Evolutionary conservation across 2,329 filamentous ascomycete genomes (phyloP).

Genomic region (Aspergillus phoenicis): DNA sequence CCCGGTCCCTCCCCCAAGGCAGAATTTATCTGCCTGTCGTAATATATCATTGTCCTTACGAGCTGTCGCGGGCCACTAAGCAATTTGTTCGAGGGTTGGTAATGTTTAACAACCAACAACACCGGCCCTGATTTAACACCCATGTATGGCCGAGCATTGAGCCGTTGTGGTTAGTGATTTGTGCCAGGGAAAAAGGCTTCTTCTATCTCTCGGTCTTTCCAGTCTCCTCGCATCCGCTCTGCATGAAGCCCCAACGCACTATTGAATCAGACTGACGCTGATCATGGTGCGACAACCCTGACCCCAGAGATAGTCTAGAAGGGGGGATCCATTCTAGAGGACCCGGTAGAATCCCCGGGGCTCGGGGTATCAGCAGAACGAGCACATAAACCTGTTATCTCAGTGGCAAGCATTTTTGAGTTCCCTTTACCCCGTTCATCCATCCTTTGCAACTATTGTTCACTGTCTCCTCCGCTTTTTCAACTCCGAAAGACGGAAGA

Average conservation of each 20-base stretch:
- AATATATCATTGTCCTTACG: background rate
- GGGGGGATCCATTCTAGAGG: background rate
- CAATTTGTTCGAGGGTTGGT: no score
- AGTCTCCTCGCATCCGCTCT: conserved; percentile 2
- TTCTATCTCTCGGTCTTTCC: no score
- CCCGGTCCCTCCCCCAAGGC: background rate
- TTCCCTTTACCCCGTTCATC: background rate
- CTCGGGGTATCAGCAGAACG: no score
- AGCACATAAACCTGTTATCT: background rate
- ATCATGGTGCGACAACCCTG: background rate
- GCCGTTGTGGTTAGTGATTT: no score
- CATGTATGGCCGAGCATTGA: no score
- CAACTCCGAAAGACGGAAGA: conserved; percentile 15
- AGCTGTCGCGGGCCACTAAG: background rate
- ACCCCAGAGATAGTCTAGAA: conserved; percentile 3
- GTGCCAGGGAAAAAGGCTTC: no score
- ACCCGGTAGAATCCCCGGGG: background rate
- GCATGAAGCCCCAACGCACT: conserved; percentile 1
- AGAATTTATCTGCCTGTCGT: background rate
- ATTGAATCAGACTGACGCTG: conserved; percentile 3
- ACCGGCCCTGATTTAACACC: no score
- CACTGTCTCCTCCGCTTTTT: background rate
- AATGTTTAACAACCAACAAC: no score
- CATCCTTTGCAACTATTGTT: background rate
- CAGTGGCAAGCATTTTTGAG: background rate